These are phyloP conservation scores for Tuber calosporum DNA, from an alignment of 495 filamentous ascomycete species.

Conservation along the genomic window DNA sequence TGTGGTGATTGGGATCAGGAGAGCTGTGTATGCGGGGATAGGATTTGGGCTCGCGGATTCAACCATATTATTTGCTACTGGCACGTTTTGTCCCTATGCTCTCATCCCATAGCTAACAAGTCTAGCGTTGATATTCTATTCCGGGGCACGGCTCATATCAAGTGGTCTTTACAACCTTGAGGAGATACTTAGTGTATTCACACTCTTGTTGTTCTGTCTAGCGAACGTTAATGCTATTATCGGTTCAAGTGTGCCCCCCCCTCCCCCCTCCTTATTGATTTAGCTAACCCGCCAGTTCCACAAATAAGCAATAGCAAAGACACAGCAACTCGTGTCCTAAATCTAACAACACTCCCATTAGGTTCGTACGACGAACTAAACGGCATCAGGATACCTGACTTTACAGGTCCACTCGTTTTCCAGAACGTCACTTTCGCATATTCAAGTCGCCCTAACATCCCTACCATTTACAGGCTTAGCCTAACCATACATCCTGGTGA, in stretches of 20 bases:
- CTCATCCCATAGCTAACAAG: constrained; percentile 1
- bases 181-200: constrained; percentile 64
- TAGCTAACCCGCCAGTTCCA: constrained; percentile 51
- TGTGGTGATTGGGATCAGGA: constrained; percentile 52
- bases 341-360: constrained; percentile 57
- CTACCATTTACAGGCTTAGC: constrained; percentile 52
- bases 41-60: constrained; percentile 72
- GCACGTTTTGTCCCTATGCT: constrained; percentile 39
- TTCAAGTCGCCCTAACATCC: constrained; percentile 55
- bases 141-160: constrained; percentile 59
- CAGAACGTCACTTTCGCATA: constrained; percentile 59
- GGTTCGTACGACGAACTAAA: constrained; percentile 55
- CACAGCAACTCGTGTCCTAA: constrained; percentile 65
- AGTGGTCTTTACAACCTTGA: constrained; percentile 47
- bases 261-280: not conserved
- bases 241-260: constrained; percentile 48
- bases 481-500: constrained; percentile 66
- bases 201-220: constrained; percentile 75
- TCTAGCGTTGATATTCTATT: constrained; percentile 73
- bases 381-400: constrained; percentile 40
- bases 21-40: constrained; percentile 58
- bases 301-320: constrained; percentile 68
- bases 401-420: constrained; percentile 52
- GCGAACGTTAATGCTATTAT: constrained; percentile 62
- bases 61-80: constrained; percentile 60